A percentile compares a stretch with the other conserved stretches of the same genome.
phyloP scores from a whole-genome alignment of 192 early-diverging fungal genomes.

The Rhizoclosmatium globosum region DNA sequence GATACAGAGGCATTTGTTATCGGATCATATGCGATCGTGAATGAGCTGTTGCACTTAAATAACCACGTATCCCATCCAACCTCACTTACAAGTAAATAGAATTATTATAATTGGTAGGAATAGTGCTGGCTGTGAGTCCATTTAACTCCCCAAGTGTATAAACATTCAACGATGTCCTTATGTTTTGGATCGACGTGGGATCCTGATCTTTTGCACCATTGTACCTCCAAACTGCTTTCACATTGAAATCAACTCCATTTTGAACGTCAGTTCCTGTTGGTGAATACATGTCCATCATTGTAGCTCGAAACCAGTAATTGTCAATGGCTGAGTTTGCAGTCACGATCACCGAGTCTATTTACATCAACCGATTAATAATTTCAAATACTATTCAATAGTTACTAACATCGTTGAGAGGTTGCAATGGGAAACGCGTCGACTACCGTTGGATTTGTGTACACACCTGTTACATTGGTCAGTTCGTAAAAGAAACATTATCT shows the following conservation, averaged over 20 bases:
- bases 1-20: neutral
- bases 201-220: neutral
- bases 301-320: slow-evolving; percentile 28
- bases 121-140: slow-evolving; percentile 1
- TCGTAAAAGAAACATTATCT: too few species aligned
- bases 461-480: neutral
- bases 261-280: slow-evolving; percentile 11
- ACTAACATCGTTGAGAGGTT: slow-evolving; percentile 19
- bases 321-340: neutral
- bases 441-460: slow-evolving; percentile 31
- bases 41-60: neutral
- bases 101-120: slow-evolving; percentile 1
- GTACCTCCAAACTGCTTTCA: slow-evolving; percentile 19
- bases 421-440: slow-evolving; percentile 17
- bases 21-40: neutral
- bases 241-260: slow-evolving; percentile 19
- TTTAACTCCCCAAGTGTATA: slow-evolving; percentile 31
- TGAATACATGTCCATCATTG: slow-evolving; percentile 25
- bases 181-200: neutral
- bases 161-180: slow-evolving; percentile 9
- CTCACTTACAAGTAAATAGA: neutral
- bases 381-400: neutral
- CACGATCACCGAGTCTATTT: slow-evolving; percentile 25
- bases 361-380: neutral
- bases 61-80: neutral